These are phyloP conservation scores for Fraxinus americana DNA, from an alignment of 257 asterid species.

Conservation along the genomic window DNA sequence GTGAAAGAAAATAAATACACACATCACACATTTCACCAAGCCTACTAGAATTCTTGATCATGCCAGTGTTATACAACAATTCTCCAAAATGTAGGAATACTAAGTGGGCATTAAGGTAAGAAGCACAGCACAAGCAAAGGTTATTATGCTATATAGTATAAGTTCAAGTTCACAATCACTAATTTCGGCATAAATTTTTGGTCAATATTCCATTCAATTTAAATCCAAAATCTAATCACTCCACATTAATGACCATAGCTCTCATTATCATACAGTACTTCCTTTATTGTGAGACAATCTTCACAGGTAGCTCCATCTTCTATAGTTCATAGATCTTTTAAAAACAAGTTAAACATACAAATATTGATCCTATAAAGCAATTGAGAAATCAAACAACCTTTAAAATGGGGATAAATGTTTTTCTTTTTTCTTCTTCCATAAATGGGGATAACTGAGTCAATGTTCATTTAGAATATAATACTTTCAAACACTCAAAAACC, in stretches of 20 bases:
- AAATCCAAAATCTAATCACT: background rate
- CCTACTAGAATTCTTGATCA: background rate
- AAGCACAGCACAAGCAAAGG: conserved; percentile 12
- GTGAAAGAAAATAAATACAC: too few species aligned
- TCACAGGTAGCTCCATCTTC: background rate
- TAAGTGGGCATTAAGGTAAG: background rate
- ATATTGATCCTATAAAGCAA: background rate
- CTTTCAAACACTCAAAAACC: background rate
- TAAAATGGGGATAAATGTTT: background rate
- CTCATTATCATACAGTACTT: background rate
- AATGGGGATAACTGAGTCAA: too few species aligned
- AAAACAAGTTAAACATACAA: background rate
- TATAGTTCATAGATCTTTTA: background rate
- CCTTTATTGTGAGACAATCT: background rate
- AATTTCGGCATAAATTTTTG: background rate
- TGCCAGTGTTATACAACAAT: background rate
- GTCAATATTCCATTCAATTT: background rate
- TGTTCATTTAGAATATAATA: background rate
- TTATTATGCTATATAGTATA: background rate
- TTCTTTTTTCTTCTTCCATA: background rate
- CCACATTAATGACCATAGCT: background rate
- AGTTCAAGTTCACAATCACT: background rate
- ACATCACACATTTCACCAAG: background rate
- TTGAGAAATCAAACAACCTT: background rate
- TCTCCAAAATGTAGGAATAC: background rate